Base-by-base conservation (phyloP, 352 stramenopile species). In the Phytopythium oedochilum region DNA sequence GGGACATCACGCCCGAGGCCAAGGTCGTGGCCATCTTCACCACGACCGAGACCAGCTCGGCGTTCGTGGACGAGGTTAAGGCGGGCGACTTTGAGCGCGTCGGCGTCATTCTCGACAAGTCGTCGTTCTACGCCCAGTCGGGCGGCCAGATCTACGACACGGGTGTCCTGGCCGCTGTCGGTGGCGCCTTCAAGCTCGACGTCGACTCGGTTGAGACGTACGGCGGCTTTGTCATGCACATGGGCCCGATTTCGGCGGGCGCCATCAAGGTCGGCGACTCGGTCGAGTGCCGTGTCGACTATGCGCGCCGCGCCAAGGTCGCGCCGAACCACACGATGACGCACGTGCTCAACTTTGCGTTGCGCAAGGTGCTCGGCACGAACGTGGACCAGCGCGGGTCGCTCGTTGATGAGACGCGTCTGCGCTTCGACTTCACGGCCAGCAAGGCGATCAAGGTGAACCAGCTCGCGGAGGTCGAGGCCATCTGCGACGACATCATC, bases 121-220 rank as follows among this genome's bases (percentile, higher is more conserved):
- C 96, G 7, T 86, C 88, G 43, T 99, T 99, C 76, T 99, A 99
- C 78, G 93, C 96, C 3, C 97, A 99, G 77, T 78, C 92, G 15
- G 97, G 97, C 65, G 97, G 97, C 29, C 97, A 99, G 74, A 91
- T 93, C 56, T 95, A 95, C 54, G 97, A 99, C 70, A 84, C 86
- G 18, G 97, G 97, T 36, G 68, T 71, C 42, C 22, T 61, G 99
- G 29, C 71, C 52, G 17, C 66, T 48, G 7, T 31, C 55, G 18
- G 38, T 17, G 28, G 39, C 39, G 65, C 61, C 46, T 88, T 87
- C 39, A 57, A 68, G 0, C 66, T 73, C 2, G 88, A 79, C 26
- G 56, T 47, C 4, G 28, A 83, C 28, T 66, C 76, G 5, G 45
- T 61, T 1, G 64, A 39, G 15, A 53, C 43, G 43, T 31, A 49